phyloP scores from a whole-genome alignment of 352 stramenopile genomes.

The Globisporangium iwayamae region DNA sequence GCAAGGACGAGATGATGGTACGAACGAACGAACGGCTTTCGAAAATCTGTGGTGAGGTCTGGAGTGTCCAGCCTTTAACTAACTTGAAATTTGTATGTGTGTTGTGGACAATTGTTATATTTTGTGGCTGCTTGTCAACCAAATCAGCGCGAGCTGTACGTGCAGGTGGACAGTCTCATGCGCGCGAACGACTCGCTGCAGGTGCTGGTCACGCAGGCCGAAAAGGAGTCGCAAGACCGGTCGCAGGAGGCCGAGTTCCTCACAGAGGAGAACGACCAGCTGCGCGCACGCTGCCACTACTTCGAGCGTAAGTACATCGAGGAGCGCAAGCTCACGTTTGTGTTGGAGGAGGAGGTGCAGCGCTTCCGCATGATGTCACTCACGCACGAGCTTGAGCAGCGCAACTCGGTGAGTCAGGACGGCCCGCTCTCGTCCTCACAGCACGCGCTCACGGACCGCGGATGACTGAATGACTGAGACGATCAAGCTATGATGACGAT shows the following conservation, averaged over 20 bases:
- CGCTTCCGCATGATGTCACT: constrained; percentile 48
- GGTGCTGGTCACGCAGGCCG: constrained; percentile 48
- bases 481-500: not conserved
- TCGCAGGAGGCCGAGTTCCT: constrained; percentile 70
- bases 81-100: not conserved
- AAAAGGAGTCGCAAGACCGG: constrained; percentile 58
- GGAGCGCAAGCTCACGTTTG: constrained; percentile 55
- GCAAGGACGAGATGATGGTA: constrained; percentile 58
- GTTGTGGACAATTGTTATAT: not conserved
- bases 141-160: constrained; percentile 50
- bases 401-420: constrained; percentile 18
- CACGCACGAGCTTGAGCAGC: constrained; percentile 37
- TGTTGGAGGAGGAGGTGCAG: constrained; percentile 64
- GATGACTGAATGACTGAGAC: not conserved
- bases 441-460: not conserved
- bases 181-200: constrained; percentile 67
- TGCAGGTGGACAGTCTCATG: constrained; percentile 53
- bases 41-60: not conserved
- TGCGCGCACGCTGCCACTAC: constrained; percentile 54
- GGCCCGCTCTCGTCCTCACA: not conserved
- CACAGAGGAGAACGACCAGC: constrained; percentile 74
- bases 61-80: not conserved
- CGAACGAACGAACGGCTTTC: constrained; percentile 14
- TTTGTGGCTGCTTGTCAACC: no score
- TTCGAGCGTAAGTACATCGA: constrained; percentile 69